Evolutionary conservation across 2,329 filamentous ascomycete species (phyloP).

Genomic region (Fusarium robinianum): DNA sequence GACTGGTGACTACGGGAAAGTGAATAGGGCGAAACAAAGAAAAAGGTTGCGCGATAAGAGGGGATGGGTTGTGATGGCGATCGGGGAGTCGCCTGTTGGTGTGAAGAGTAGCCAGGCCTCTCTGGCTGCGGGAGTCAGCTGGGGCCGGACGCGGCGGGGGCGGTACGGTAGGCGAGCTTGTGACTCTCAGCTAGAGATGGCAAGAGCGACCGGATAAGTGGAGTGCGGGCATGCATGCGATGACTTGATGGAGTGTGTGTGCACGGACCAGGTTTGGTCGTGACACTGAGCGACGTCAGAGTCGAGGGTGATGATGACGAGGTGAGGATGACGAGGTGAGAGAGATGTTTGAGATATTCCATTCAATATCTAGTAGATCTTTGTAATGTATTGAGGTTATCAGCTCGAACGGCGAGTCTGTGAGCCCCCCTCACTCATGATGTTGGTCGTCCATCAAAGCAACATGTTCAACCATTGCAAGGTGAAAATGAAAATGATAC

Average conservation of each 20-base stretch:
- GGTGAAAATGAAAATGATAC: too few relatives aligned
- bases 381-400: too few relatives aligned
- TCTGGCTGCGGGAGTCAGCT: slow-evolving; percentile 25
- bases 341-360: too few relatives aligned
- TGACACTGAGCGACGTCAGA: slow-evolving; percentile 12
- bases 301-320: not conserved
- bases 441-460: too few relatives aligned
- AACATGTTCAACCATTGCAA: too few relatives aligned
- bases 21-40: not conserved
- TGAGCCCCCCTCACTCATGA: too few relatives aligned
- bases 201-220: slow-evolving; percentile 18
- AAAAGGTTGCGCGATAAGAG: slow-evolving; percentile 6
- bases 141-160: slow-evolving; percentile 23
- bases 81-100: too few relatives aligned
- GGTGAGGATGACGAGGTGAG: slow-evolving; percentile 10
- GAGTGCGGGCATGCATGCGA: slow-evolving; percentile 19
- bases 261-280: slow-evolving; percentile 26
- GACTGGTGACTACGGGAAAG: too few relatives aligned
- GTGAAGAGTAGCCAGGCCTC: not conserved
- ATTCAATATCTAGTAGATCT: too few relatives aligned
- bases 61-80: not conserved
- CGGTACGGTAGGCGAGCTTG: slow-evolving; percentile 22
- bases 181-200: slow-evolving; percentile 18
- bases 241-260: not conserved
- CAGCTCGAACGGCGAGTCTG: too few relatives aligned